Evolutionary conservation across 1,139 yeast genomes (phyloP), one percentile per base, ranked within the genome.

Genomic region (Blastobotrys serpentis): DNA sequence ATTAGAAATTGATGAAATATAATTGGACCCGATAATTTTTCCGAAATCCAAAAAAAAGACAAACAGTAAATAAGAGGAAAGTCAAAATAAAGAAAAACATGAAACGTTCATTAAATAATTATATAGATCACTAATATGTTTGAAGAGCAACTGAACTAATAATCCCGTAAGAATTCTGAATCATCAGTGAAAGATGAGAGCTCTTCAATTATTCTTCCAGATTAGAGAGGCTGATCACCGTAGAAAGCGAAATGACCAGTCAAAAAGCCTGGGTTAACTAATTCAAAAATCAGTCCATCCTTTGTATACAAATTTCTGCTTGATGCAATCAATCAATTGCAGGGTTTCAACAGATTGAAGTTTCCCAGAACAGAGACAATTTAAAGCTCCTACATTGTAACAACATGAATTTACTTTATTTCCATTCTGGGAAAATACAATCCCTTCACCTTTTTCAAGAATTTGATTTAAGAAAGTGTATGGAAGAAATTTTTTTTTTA

Each of bases 191-290:
- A 36, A 36, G 40, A 36, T 36, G 40, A 36, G 19, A 36, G 40
- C 40, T 19, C 40, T 11, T 11, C 40, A 17, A 11, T 56, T 49
- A 21, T 19, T 56, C 52, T 55, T 39, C 60, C 60, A 56, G 59
- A 52, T 47, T 56, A 57, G 60, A 57, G 60, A 56, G 60, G 52
- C 59, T 52, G 54, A 30, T 45, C 48, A 40, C 52, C 46, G 58
- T 57, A 42, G 38, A 42, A 13, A 29, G 17, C 29, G 22, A 32
- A 49, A 44, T 46, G 50, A 41, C 39, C 58, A 53, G 60, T 56
- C 59, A 57, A 57, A 56, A 45, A 43, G 57, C 58, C 59, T 55
- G 60, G 60, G 32, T 29, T 11, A n/a, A n/a, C n/a, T n/a, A n/a
- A n/a, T n/a, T n/a, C n/a, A n/a, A n/a, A n/a, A n/a, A n/a, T n/a